phyloP scores from a whole-genome alignment of 2,329 filamentous ascomycete genomes.

The Nigrospora osmanthi region DNA sequence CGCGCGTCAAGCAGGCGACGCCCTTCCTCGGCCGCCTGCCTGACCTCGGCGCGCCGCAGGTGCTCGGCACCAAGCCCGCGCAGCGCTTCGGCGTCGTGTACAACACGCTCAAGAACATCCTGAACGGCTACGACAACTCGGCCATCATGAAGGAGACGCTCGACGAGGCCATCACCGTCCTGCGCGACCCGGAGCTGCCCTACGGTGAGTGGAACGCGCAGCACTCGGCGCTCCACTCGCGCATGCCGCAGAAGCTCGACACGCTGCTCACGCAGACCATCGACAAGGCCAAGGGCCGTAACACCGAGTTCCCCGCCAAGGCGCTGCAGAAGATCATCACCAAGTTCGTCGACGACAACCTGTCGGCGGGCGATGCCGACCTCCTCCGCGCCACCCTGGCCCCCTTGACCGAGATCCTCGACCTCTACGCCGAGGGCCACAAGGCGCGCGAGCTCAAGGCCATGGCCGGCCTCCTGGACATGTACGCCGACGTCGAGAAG shows the following conservation, averaged over 20 bases:
- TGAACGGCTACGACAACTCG: slow-evolving; percentile 93
- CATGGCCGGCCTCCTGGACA: slow-evolving; percentile 69
- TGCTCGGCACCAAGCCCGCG: slow-evolving; percentile 84
- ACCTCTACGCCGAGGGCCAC: slow-evolving; percentile 76
- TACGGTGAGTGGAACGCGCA: slow-evolving; percentile 96
- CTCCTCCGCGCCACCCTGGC: slow-evolving; percentile 65
- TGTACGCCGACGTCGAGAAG: slow-evolving; percentile 77
- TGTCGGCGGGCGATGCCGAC: slow-evolving; percentile 64
- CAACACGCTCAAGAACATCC: slow-evolving; percentile 77
- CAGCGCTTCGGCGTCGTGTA: slow-evolving; percentile 76
- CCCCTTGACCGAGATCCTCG: slow-evolving; percentile 71
- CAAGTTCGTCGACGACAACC: slow-evolving; percentile 84
- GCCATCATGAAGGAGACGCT: slow-evolving; percentile 86
- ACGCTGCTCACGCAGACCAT: slow-evolving; percentile 74
- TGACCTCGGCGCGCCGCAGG: slow-evolving; percentile 74
- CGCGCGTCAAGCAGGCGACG: slow-evolving; percentile 92
- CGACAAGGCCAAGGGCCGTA: slow-evolving; percentile 70
- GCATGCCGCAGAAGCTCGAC: slow-evolving; percentile 94
- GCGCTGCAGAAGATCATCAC: slow-evolving; percentile 73
- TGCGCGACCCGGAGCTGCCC: slow-evolving; percentile 82
- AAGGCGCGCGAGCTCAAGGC: slow-evolving; percentile 85
- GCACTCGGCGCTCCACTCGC: slow-evolving; percentile 90
- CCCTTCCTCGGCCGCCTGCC: slow-evolving; percentile 89
- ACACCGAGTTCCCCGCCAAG: slow-evolving; percentile 87
- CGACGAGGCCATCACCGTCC: slow-evolving; percentile 81